A percentile compares a stretch with the other conserved stretches of the same genome.
These are phyloP conservation scores for Xerocomellus chrysenteron DNA, from an alignment of 768 basidiomycete genomes.

Conservation along the genomic window DNA sequence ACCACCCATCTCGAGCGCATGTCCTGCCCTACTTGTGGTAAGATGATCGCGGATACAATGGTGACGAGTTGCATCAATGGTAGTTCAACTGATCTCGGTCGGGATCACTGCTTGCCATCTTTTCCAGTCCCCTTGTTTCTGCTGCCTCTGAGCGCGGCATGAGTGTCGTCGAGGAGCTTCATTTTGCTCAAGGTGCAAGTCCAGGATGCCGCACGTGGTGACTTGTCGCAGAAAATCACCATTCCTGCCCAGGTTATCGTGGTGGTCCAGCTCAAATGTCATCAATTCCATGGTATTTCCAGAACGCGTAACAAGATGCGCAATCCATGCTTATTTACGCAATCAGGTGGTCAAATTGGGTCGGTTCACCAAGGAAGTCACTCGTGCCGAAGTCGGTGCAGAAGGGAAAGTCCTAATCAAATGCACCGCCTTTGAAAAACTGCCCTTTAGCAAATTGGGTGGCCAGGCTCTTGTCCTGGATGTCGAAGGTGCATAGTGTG, in stretches of 20 bases:
- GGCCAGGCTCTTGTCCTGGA: conserved; percentile 85
- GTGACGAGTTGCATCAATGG: conserved; percentile 33
- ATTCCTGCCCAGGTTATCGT: conserved; percentile 76
- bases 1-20: conserved; percentile 42
- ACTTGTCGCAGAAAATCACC: conserved; percentile 75
- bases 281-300: conserved; percentile 62
- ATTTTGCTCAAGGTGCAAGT: conserved; percentile 79
- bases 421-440: conserved; percentile 15
- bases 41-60: conserved; percentile 44
- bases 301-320: not conserved
- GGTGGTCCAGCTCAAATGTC: conserved; percentile 78
- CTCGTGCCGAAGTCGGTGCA: conserved; percentile 84
- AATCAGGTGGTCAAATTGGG: conserved; percentile 65
- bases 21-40: conserved; percentile 57
- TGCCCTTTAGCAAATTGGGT: conserved; percentile 60
- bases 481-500: conserved; percentile 87
- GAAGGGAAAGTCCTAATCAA: conserved; percentile 51
- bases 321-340: conserved; percentile 12
- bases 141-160: conserved; percentile 60
- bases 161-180: conserved; percentile 75
- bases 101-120: conserved; percentile 44
- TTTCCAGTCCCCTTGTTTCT: conserved; percentile 54
- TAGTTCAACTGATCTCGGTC: conserved; percentile 26
- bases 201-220: conserved; percentile 75
- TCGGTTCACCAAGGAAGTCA: conserved; percentile 90